Percentiles rank a stretch among this genome's conserved stretches.
Evolutionary conservation across 2,329 filamentous ascomycete species (phyloP).

Genomic region (Diaporthe batatas): DNA sequence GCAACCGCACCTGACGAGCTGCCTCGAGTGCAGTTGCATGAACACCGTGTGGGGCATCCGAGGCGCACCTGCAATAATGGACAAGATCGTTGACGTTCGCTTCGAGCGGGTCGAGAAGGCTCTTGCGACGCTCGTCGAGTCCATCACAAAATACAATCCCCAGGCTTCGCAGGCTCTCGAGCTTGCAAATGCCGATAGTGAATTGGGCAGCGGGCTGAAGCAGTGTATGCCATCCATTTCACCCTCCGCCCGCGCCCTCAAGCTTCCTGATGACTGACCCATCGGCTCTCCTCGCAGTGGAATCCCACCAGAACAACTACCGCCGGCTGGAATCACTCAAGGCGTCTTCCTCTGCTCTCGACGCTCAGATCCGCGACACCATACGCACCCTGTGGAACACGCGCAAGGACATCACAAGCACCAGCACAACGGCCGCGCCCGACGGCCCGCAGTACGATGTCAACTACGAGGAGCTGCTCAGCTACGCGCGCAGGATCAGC

Average conservation of each 20-base stretch:
- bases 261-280: constrained; percentile 31
- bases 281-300: constrained; percentile 56
- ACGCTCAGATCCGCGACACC: constrained; percentile 79
- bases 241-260: background rate
- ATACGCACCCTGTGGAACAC: constrained; percentile 78
- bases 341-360: constrained; percentile 73
- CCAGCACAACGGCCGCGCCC: constrained; percentile 69
- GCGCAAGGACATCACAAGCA: constrained; percentile 78
- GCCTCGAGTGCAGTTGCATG: constrained; percentile 24
- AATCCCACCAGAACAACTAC: constrained; percentile 81
- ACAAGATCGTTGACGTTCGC: constrained; percentile 70
- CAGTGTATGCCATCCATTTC: constrained; percentile 62
- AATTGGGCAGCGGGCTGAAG: constrained; percentile 75
- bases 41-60: constrained; percentile 1
- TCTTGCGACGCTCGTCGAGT: constrained; percentile 79
- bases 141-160: constrained; percentile 85
- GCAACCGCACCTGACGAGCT: background rate
- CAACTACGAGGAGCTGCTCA: constrained; percentile 79
- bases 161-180: constrained; percentile 76
- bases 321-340: constrained; percentile 77
- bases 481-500: constrained; percentile 83
- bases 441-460: constrained; percentile 67
- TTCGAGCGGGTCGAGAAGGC: constrained; percentile 77
- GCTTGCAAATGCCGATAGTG: constrained; percentile 77
- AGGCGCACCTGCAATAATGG: constrained; percentile 60